A percentile compares a stretch with the other conserved stretches of the same genome.
These are phyloP conservation scores for Zangia roseola DNA, from an alignment of 768 basidiomycete genomes.

Conservation along the genomic window DNA sequence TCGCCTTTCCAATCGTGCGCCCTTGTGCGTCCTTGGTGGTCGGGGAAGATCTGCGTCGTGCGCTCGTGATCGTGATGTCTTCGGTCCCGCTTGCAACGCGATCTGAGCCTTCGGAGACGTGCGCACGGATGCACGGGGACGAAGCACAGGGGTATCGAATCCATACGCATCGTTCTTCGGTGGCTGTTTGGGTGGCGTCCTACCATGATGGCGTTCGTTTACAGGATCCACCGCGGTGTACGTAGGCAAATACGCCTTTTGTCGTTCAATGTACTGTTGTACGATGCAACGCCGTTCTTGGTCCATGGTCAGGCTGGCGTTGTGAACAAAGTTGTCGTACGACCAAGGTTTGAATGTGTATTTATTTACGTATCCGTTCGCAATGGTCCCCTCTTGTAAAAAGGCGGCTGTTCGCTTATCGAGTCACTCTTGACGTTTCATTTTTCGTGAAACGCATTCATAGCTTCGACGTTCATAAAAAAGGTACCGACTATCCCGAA, in stretches of 20 bases:
- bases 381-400: no score
- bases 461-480: no score
- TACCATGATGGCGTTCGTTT: slow-evolving; percentile 6
- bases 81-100: background rate
- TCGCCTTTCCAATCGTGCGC: background rate
- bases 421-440: background rate
- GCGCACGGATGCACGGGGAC: slow-evolving; percentile 39
- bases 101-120: slow-evolving; percentile 6
- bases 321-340: background rate
- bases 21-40: background rate
- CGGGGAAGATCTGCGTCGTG: background rate
- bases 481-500: background rate
- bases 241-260: slow-evolving; percentile 41
- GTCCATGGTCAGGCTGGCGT: slow-evolving; percentile 15
- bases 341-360: no score
- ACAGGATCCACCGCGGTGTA: slow-evolving; percentile 43
- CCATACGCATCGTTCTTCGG: slow-evolving; percentile 29
- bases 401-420: no score
- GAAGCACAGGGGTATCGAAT: slow-evolving; percentile 57
- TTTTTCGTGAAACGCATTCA: slow-evolving; percentile 4
- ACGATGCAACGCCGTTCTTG: slow-evolving; percentile 45
- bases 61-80: background rate
- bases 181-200: slow-evolving; percentile 11
- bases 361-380: no score
- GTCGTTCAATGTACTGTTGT: slow-evolving; percentile 47